Percentiles rank a stretch among this genome's conserved stretches.
Conservation (phyloP, 768 basidiomycete species). For the Suillus placidus region DNA sequence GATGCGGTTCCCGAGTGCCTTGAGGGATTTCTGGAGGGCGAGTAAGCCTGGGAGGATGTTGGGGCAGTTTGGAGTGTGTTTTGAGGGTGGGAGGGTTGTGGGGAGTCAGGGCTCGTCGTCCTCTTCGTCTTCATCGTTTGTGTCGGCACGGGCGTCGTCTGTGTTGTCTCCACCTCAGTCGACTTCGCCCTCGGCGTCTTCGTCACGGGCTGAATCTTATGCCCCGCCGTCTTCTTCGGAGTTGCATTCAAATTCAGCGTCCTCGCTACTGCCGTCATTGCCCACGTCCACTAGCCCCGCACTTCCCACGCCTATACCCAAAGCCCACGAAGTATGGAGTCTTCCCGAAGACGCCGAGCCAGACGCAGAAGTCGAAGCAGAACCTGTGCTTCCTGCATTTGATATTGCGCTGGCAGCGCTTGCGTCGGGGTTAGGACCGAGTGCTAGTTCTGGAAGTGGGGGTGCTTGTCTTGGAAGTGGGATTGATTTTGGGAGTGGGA, state of each 20-base stretch:
- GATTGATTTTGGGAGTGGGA: not conserved
- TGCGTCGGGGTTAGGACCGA: constrained; percentile 17
- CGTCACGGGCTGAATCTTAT: constrained; percentile 2
- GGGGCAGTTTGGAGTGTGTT: constrained; percentile 55
- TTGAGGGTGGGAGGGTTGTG: constrained; percentile 20
- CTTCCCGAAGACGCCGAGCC: not conserved
- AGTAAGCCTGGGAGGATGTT: constrained; percentile 50
- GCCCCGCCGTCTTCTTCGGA: constrained; percentile 21
- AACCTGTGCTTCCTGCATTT: constrained; percentile 21
- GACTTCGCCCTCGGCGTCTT: not conserved
- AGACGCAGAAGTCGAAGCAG: constrained; percentile 1
- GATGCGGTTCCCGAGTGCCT: constrained; percentile 62
- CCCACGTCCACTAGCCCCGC: not conserved
- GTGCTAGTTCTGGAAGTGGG: not conserved
- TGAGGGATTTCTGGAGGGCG: constrained; percentile 58
- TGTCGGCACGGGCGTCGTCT: not conserved
- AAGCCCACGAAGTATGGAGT: not conserved
- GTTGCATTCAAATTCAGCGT: constrained; percentile 9
- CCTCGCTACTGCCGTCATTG: constrained; percentile 9
- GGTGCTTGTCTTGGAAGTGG: not conserved
- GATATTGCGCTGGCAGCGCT: constrained; percentile 34
- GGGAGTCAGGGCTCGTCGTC: constrained; percentile 13
- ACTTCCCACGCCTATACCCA: not conserved
- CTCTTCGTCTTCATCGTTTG: constrained; percentile 9
- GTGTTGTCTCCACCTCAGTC: not conserved